Evolutionary conservation across 805 yeast genomes (phyloP).

Genomic region (Yarrowia sp.): DNA sequence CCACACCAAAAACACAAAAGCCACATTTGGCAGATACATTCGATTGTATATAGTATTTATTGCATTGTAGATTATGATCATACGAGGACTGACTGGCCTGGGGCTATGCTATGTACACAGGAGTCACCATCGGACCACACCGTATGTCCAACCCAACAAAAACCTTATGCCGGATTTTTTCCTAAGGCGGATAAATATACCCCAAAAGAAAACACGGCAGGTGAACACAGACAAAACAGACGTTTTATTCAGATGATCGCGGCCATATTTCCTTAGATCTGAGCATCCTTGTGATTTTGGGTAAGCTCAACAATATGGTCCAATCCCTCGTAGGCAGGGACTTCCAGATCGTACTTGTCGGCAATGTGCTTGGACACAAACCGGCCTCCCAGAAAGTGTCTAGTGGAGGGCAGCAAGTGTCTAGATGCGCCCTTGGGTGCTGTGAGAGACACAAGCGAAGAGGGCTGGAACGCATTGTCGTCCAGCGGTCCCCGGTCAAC

Average conservation of each 20-base stretch:
- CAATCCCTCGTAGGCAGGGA: slow-evolving; percentile 55
- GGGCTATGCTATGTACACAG: no score
- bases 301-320: slow-evolving; percentile 51
- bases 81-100: background rate
- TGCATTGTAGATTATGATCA: slow-evolving; percentile 21
- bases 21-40: slow-evolving; percentile 11
- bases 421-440: slow-evolving; percentile 90
- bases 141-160: background rate
- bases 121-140: no score
- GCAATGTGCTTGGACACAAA: slow-evolving; percentile 71
- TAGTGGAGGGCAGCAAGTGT: slow-evolving; percentile 43
- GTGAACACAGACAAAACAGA: background rate
- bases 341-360: slow-evolving; percentile 64
- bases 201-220: background rate
- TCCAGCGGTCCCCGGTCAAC: slow-evolving; percentile 77
- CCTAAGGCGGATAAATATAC: background rate
- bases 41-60: slow-evolving; percentile 26
- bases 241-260: background rate
- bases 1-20: background rate
- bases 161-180: background rate
- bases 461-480: slow-evolving; percentile 53
- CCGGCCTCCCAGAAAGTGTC: slow-evolving; percentile 88
- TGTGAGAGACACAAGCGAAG: slow-evolving; percentile 74
- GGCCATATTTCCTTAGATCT: no score
- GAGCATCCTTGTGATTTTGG: slow-evolving; percentile 6